Percentiles rank a stretch among this genome's conserved stretches.
Conservation (phyloP, 2,329 filamentous ascomycete genomes). For the Aspergillus pseudoterreus region DNA sequence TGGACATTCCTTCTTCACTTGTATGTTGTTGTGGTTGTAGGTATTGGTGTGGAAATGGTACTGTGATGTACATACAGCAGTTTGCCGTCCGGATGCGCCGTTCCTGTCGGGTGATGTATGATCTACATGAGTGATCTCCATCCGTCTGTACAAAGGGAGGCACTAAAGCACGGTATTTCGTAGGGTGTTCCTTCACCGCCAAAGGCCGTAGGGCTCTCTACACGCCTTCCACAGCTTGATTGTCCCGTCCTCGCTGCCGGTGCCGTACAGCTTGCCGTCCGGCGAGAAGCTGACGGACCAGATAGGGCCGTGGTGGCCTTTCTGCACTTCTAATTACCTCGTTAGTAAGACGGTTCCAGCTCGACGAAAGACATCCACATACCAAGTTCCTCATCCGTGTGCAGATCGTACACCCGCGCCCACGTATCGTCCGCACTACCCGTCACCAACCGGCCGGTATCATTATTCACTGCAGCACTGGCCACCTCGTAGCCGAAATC, state of each 20-base stretch:
- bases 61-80: too few species aligned
- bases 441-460: constrained; percentile 78
- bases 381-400: constrained; percentile 75
- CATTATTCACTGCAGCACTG: constrained; percentile 82
- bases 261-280: constrained; percentile 93
- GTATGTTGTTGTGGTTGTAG: too few species aligned
- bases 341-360: not conserved
- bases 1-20: too few species aligned
- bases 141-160: not conserved
- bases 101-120: too few species aligned
- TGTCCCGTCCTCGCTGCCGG: constrained; percentile 93
- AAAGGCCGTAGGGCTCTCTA: constrained; percentile 61
- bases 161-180: not conserved
- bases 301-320: constrained; percentile 94
- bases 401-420: constrained; percentile 91
- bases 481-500: constrained; percentile 81
- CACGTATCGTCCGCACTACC: constrained; percentile 91
- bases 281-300: constrained; percentile 95
- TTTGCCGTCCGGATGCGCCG: too few species aligned
- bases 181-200: constrained; percentile 44
- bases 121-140: not conserved
- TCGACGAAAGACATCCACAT: constrained; percentile 11
- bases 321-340: constrained; percentile 68
- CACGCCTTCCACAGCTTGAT: constrained; percentile 85
- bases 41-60: too few species aligned